Conservation (phyloP, 108 stramenopile species). For the Parietichytrium sp. region DNA sequence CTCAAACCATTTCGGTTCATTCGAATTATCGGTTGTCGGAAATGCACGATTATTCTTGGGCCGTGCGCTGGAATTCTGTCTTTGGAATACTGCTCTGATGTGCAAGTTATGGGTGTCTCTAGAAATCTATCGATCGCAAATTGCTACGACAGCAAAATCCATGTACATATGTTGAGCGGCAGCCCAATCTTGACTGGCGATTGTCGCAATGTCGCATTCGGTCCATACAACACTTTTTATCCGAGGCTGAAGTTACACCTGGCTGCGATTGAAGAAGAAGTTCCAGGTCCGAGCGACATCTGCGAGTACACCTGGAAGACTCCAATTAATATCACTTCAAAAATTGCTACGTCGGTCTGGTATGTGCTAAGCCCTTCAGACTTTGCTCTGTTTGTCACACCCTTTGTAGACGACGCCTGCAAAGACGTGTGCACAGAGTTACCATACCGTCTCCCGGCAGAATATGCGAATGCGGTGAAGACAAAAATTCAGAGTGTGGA, state of each 20-base stretch:
- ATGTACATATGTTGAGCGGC: neutral
- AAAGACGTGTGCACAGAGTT: neutral
- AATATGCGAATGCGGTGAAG: neutral
- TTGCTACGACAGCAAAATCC: conserved; percentile 6
- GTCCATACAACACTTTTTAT: conserved; percentile 27
- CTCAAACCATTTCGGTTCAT: neutral
- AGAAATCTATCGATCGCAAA: neutral
- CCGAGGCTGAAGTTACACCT: neutral
- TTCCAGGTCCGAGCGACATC: neutral
- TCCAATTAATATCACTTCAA: neutral
- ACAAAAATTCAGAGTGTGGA: neutral
- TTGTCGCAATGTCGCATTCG: neutral
- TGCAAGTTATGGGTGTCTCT: conserved; percentile 1
- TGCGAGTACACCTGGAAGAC: too few relatives aligned
- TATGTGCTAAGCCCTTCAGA: neutral
- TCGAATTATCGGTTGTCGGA: neutral
- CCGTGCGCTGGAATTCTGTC: neutral
- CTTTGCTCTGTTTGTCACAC: neutral
- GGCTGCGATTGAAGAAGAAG: neutral
- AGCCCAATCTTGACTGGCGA: neutral
- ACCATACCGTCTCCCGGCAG: neutral
- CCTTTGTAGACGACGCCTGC: conserved; percentile 11
- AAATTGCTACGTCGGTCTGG: neutral
- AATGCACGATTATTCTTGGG: conserved; percentile 1
- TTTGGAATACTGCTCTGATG: neutral